Percentiles rank a stretch among this genome's conserved stretches.
Conservation (phyloP, 495 filamentous ascomycete species). For the Xylaria venustula region DNA sequence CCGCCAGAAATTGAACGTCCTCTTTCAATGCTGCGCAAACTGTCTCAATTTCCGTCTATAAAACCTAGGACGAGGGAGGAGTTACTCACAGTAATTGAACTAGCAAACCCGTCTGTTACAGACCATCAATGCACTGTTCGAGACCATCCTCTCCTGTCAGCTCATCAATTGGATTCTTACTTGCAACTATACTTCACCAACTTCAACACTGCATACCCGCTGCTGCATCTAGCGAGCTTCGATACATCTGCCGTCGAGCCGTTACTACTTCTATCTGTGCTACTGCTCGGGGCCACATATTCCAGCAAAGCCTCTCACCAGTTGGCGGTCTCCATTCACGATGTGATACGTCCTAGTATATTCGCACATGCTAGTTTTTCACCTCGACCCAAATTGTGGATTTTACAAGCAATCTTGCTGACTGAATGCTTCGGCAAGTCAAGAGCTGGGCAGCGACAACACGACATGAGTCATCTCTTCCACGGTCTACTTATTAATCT, state of each 20-base stretch:
- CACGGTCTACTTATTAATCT: constrained; percentile 59
- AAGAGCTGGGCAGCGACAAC: constrained; percentile 53
- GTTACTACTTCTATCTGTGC: constrained; percentile 47
- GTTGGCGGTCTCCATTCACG: constrained; percentile 52
- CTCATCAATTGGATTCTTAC: constrained; percentile 24
- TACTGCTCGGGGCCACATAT: constrained; percentile 57
- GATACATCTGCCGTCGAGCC: constrained; percentile 44
- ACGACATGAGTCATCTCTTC: constrained; percentile 55
- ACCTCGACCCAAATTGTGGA: constrained; percentile 51
- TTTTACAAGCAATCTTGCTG: constrained; percentile 56
- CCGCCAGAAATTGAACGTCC: constrained; percentile 20
- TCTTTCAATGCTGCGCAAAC: constrained; percentile 16
- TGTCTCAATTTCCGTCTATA: constrained; percentile 29
- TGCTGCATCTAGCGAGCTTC: constrained; percentile 54
- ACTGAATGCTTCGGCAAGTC: constrained; percentile 60
- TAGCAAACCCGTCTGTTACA: constrained; percentile 40
- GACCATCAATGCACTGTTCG: constrained; percentile 37
- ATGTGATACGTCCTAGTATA: constrained; percentile 44
- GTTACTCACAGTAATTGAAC: no score
- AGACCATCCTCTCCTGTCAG: constrained; percentile 45
- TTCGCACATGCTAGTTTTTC: constrained; percentile 45
- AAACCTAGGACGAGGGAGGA: constrained; percentile 22
- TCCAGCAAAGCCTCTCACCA: constrained; percentile 53
- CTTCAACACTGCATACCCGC: constrained; percentile 55
- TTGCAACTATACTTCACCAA: constrained; percentile 55